Conservation (phyloP, 768 basidiomycete species). For the Termitomyces sp. region DNA sequence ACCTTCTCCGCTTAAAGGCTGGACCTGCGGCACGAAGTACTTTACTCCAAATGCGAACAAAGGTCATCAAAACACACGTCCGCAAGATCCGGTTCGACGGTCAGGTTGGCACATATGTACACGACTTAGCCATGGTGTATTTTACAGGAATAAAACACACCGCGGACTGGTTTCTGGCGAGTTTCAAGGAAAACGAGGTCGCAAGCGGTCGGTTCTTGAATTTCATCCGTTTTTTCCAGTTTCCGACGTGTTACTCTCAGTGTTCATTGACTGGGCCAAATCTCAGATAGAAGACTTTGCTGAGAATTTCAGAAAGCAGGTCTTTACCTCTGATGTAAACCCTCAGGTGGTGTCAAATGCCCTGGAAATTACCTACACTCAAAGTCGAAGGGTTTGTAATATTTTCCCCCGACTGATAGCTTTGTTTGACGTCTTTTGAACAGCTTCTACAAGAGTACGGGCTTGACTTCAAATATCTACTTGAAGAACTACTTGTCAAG, state of each 20-base stretch:
- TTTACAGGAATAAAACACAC: conserved; percentile 97
- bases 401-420: not conserved
- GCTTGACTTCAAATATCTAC: conserved; percentile 89
- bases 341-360: conserved; percentile 73
- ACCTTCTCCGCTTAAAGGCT: conserved; percentile 73
- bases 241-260: conserved; percentile 36
- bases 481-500: conserved; percentile 67
- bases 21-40: conserved; percentile 76
- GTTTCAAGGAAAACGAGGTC: conserved; percentile 93
- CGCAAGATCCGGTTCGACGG: conserved; percentile 90
- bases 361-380: conserved; percentile 67
- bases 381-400: conserved; percentile 77
- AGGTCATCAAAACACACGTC: conserved; percentile 73
- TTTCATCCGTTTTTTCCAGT: not conserved
- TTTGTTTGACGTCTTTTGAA: not conserved
- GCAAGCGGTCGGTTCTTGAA: conserved; percentile 71
- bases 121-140: conserved; percentile 82
- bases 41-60: conserved; percentile 76
- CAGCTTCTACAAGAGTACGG: conserved; percentile 91
- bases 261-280: conserved; percentile 93
- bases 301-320: conserved; percentile 85
- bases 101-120: conserved; percentile 79
- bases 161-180: conserved; percentile 95
- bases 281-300: conserved; percentile 80
- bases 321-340: conserved; percentile 81